phyloP scores from a whole-genome alignment of 805 yeast species.

The Candida sphagnicola region DNA sequence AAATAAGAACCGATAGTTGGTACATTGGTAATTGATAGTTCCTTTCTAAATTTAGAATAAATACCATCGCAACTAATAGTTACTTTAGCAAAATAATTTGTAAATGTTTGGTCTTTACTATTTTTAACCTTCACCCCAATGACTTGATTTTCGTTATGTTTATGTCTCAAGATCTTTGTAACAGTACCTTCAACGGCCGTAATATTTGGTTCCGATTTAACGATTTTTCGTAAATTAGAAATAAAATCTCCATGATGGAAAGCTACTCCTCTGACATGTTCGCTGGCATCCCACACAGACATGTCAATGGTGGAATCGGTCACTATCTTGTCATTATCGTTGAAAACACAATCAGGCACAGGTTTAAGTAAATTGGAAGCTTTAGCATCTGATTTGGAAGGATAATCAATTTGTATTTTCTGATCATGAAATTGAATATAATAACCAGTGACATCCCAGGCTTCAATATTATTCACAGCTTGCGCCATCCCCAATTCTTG shows the following conservation, averaged over 20 bases:
- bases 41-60: constrained; percentile 85
- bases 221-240: constrained; percentile 68
- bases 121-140: constrained; percentile 66
- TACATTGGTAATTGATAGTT: constrained; percentile 52
- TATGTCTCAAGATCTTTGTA: constrained; percentile 56
- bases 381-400: constrained; percentile 49
- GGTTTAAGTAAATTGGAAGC: constrained; percentile 42
- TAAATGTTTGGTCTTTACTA: constrained; percentile 35
- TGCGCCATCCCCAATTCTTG: constrained; percentile 77
- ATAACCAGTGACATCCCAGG: constrained; percentile 76
- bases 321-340: constrained; percentile 52
- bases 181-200: constrained; percentile 82
- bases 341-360: constrained; percentile 52
- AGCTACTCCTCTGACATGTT: constrained; percentile 68
- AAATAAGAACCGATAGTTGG: constrained; percentile 81
- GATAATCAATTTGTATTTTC: constrained; percentile 62
- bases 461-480: constrained; percentile 71
- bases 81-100: constrained; percentile 53
- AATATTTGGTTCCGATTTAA: constrained; percentile 65
- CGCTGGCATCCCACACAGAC: constrained; percentile 55
- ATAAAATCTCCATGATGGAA: constrained; percentile 93
- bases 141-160: constrained; percentile 47
- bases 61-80: constrained; percentile 91
- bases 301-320: constrained; percentile 46
- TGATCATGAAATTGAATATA: constrained; percentile 64